phyloP scores from a whole-genome alignment of 2,329 filamentous ascomycete species.

The Graphilbum sp. region DNA sequence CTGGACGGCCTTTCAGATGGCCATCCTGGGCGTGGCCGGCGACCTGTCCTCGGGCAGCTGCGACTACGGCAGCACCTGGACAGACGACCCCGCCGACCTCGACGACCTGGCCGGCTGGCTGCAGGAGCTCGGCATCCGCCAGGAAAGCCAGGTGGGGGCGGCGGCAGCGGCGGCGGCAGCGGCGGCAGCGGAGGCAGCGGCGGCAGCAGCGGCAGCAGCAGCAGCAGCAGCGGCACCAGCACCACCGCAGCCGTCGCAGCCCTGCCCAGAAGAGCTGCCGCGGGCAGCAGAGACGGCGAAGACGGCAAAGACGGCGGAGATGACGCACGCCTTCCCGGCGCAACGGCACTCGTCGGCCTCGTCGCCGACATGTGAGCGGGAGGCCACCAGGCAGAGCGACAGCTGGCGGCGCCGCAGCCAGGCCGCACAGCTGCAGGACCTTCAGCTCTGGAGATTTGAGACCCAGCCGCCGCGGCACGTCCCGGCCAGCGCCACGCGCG shows the following conservation, averaged over 20 bases:
- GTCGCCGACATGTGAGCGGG: no score
- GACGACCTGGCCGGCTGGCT: constrained; percentile 36
- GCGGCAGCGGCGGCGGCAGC: constrained; percentile 3
- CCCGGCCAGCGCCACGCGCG: neutral
- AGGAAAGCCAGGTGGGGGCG: constrained; percentile 21
- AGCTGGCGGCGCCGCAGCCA: constrained; percentile 12
- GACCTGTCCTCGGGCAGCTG: constrained; percentile 30
- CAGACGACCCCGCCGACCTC: constrained; percentile 26
- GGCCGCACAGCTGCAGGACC: constrained; percentile 7
- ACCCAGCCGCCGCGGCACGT: constrained; percentile 11
- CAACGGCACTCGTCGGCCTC: no score
- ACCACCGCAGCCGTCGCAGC: no score
- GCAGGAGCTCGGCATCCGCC: constrained; percentile 29
- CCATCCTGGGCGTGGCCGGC: constrained; percentile 39
- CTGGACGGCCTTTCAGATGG: constrained; percentile 51
- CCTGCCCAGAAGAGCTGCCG: no score
- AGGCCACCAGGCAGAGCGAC: no score
- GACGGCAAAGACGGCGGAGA: no score
- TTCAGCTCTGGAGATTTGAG: constrained; percentile 22
- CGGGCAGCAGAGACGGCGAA: no score
- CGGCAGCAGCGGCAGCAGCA: no score
- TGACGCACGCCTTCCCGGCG: no score
- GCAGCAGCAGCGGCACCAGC: no score
- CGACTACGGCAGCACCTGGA: constrained; percentile 19
- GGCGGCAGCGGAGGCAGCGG: no score